A percentile compares a stretch with the other conserved stretches of the same genome.
These are phyloP conservation scores for Saccharomycopsis schoenii DNA, from an alignment of 805 yeast genomes.

Conservation along the genomic window DNA sequence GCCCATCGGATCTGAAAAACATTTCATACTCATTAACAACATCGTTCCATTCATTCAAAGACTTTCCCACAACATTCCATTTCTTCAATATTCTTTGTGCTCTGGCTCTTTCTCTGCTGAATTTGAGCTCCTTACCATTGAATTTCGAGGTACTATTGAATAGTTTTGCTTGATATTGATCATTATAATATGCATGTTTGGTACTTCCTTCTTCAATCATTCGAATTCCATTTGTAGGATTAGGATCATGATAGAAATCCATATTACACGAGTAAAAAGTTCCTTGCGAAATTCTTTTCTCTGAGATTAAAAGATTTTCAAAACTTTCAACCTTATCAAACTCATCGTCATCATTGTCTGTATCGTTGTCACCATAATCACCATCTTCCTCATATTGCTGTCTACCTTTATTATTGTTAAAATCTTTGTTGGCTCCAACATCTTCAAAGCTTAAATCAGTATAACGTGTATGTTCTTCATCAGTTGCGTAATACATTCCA, in stretches of 20 bases:
- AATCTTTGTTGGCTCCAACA: neutral
- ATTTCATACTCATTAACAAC: constrained; percentile 38
- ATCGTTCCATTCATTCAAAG: constrained; percentile 42
- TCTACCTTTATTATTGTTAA: neutral
- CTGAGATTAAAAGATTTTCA: neutral
- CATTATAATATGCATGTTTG: neutral
- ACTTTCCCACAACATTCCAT: constrained; percentile 32
- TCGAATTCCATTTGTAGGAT: neutral
- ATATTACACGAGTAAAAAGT: neutral
- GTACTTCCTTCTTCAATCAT: neutral
- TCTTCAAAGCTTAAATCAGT: constrained; percentile 3
- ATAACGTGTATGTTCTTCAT: constrained; percentile 13
- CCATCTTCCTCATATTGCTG: constrained; percentile 11
- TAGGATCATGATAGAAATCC: neutral
- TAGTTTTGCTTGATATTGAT: neutral
- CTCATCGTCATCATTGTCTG: constrained; percentile 10
- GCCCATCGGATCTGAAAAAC: constrained; percentile 24
- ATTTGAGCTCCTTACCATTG: neutral
- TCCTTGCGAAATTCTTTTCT: neutral
- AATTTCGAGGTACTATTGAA: no score
- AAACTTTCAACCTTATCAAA: neutral
- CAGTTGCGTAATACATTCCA: constrained; percentile 12
- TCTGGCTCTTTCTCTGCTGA: neutral
- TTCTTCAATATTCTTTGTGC: constrained; percentile 20
- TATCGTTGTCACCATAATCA: constrained; percentile 19